A percentile compares a stretch with the other conserved stretches of the same genome.
Conservation (phyloP, 306 rosid species). For the Potentilla sterilis region DNA sequence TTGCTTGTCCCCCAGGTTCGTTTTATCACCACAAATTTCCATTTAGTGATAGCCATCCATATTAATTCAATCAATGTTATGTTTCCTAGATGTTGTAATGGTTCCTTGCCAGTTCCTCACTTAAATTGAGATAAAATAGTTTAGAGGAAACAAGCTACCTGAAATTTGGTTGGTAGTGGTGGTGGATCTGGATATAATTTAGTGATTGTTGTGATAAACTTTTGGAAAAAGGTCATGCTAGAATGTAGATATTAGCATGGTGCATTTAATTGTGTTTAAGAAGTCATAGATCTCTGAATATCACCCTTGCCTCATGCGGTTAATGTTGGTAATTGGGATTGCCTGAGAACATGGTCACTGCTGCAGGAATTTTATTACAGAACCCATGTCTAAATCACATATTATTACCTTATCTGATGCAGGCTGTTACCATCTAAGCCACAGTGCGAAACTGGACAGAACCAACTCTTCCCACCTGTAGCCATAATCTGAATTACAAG, state of each 20-base stretch:
- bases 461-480: background rate
- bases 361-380: background rate
- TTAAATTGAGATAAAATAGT: background rate
- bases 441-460: background rate
- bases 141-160: background rate
- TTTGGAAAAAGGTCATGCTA: background rate
- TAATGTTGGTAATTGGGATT: background rate
- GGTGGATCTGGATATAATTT: background rate
- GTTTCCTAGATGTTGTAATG: background rate
- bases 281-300: background rate
- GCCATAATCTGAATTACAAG: background rate
- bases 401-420: background rate
- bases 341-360: background rate
- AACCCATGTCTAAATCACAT: background rate
- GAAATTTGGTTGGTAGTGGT: background rate
- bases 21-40: background rate
- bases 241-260: background rate
- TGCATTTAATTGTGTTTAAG: background rate
- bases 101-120: background rate
- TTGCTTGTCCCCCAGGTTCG: constrained; percentile 44
- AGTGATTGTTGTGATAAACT: background rate
- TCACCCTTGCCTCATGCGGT: background rate
- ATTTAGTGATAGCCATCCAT: background rate
- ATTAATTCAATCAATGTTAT: background rate
- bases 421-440: background rate